A percentile compares a stretch with the other conserved stretches of the same genome.
These are phyloP conservation scores for Syzygium aqueum DNA, from an alignment of 345 rosid species.

Conservation along the genomic window DNA sequence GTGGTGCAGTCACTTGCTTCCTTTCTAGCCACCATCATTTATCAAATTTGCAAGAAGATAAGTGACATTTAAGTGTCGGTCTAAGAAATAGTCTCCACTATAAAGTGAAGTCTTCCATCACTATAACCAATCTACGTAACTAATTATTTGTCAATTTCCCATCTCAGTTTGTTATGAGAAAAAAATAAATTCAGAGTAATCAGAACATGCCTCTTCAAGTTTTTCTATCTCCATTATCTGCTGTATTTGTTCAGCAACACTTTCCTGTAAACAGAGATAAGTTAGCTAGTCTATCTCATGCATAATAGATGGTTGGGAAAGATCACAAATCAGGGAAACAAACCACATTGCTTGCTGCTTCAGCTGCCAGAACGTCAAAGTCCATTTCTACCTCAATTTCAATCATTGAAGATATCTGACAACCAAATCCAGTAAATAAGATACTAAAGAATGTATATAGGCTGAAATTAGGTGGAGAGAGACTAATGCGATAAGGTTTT, in stretches of 20 bases:
- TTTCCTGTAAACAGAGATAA: slow-evolving; percentile 45
- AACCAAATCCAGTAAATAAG: background rate
- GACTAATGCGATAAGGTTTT: background rate
- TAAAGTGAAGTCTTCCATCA: background rate
- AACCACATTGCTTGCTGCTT: slow-evolving; percentile 70
- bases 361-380: slow-evolving; percentile 92
- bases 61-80: background rate
- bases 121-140: background rate
- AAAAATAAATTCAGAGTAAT: background rate
- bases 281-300: background rate
- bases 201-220: slow-evolving; percentile 71
- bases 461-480: background rate
- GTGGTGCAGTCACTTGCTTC: background rate
- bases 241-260: slow-evolving; percentile 68
- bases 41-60: background rate
- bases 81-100: background rate
- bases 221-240: slow-evolving; percentile 94
- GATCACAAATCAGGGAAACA: slow-evolving; percentile 11
- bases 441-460: background rate
- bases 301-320: background rate
- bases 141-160: background rate
- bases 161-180: background rate
- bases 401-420: slow-evolving; percentile 94
- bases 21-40: background rate
- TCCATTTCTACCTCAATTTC: slow-evolving; percentile 96